These are phyloP conservation scores for Phalaenopsis hybrid DNA, from an alignment of 116 monocot species.

Conservation along the genomic window DNA sequence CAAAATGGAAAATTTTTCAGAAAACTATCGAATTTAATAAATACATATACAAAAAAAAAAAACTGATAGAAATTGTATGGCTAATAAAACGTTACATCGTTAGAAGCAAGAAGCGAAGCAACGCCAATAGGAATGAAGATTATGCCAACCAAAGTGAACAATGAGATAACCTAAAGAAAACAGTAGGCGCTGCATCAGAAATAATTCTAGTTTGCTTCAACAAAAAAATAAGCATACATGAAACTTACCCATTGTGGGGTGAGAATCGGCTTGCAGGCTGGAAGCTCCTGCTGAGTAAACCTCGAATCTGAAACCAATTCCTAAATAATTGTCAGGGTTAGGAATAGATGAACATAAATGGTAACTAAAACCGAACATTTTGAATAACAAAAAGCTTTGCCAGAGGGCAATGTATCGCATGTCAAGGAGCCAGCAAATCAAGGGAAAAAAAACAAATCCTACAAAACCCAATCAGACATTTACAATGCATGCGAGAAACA, in stretches of 20 bases:
- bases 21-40: neutral
- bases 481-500: neutral
- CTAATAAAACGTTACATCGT: conserved; percentile 34
- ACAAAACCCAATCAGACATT: no score
- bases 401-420: no score
- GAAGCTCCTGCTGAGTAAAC: conserved; percentile 31
- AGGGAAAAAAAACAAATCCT: neutral
- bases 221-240: neutral
- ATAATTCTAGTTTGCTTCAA: neutral
- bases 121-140: conserved; percentile 81
- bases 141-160: conserved; percentile 56
- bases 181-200: neutral
- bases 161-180: conserved; percentile 63
- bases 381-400: no score
- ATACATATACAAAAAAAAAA: neutral
- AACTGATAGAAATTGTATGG: neutral
- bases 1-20: neutral
- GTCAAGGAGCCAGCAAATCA: neutral
- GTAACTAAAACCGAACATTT: neutral
- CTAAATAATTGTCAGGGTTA: neutral
- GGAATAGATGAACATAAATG: neutral
- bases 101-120: conserved; percentile 60
- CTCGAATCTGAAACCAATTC: conserved; percentile 18
- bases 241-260: conserved; percentile 21
- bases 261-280: conserved; percentile 30